Percentiles rank a stretch among this genome's conserved stretches.
phyloP scores from a whole-genome alignment of 1,284 basidiomycete genomes.

The Malassezia brasiliensis region DNA sequence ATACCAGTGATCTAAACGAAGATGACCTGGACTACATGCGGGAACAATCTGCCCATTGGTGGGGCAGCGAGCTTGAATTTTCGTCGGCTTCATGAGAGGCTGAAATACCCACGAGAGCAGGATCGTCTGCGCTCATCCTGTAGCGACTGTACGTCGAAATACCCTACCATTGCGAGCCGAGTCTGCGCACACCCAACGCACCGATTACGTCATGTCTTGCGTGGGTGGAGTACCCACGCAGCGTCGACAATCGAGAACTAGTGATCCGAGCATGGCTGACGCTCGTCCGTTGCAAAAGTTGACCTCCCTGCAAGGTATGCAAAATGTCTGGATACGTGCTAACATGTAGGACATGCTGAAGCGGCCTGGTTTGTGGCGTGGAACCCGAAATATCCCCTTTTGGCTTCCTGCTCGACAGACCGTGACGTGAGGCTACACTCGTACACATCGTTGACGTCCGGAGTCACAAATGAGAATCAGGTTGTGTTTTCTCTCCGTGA shows the following conservation, averaged over 20 bases:
- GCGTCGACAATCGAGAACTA: too few species aligned
- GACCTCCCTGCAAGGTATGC: constrained; percentile 7
- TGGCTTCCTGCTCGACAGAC: constrained; percentile 90
- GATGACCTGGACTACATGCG: constrained; percentile 23
- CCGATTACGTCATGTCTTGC: neutral
- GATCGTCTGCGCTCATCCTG: neutral
- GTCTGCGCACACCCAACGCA: too few species aligned
- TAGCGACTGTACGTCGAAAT: neutral
- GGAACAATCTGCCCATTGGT: constrained; percentile 23
- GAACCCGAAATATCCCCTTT: constrained; percentile 71
- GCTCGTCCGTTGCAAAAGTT: constrained; percentile 10
- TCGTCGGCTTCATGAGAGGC: too few species aligned
- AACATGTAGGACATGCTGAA: constrained; percentile 38
- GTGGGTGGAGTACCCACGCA: too few species aligned
- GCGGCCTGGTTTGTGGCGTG: constrained; percentile 71
- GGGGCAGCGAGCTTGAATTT: constrained; percentile 10
- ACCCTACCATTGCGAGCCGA: too few species aligned
- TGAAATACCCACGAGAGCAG: neutral
- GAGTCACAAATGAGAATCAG: constrained; percentile 17
- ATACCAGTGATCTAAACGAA: constrained; percentile 26
- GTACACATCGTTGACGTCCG: constrained; percentile 52
- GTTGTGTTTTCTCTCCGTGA: constrained; percentile 33
- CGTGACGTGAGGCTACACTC: constrained; percentile 77
- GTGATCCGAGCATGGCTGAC: neutral
- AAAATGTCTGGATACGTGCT: neutral